Evolutionary conservation across 2,329 filamentous ascomycete species (phyloP).

Genomic region (Lachnellula willkommii): DNA sequence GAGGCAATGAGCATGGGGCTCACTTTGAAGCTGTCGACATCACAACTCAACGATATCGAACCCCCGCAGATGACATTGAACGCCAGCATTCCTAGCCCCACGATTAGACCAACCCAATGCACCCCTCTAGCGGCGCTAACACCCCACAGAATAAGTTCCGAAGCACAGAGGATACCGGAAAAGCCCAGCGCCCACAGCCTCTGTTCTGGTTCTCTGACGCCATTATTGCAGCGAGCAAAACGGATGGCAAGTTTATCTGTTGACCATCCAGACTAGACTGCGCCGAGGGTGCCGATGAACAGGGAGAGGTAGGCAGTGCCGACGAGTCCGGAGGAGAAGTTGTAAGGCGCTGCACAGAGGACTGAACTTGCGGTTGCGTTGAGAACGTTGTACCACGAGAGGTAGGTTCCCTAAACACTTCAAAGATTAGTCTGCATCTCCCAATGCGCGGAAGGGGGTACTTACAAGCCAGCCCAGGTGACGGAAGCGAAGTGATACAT

Average conservation of each 20-base stretch:
- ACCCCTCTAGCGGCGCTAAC: slow-evolving; percentile 42
- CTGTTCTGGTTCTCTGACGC: slow-evolving; percentile 28
- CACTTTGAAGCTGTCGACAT: slow-evolving; percentile 40
- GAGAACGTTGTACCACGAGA: slow-evolving; percentile 35
- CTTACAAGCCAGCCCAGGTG: slow-evolving; percentile 22
- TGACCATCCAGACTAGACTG: slow-evolving; percentile 11
- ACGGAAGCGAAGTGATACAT: slow-evolving; percentile 29
- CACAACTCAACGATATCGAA: slow-evolving; percentile 38
- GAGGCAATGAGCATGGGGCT: not conserved
- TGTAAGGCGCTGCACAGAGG: slow-evolving; percentile 32
- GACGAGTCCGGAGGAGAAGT: slow-evolving; percentile 31
- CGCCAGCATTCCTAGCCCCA: slow-evolving; percentile 41
- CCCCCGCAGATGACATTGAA: slow-evolving; percentile 19
- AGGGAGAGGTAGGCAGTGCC: slow-evolving; percentile 31
- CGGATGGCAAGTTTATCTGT: slow-evolving; percentile 28
- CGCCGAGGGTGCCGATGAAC: slow-evolving; percentile 20
- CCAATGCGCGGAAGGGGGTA: not conserved
- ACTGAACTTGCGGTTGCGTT: slow-evolving; percentile 33
- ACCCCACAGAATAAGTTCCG: slow-evolving; percentile 42
- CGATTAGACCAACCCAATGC: slow-evolving; percentile 39
- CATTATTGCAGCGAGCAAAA: slow-evolving; percentile 36
- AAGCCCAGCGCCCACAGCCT: slow-evolving; percentile 25
- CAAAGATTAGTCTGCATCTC: not conserved
- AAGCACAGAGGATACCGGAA: slow-evolving; percentile 36
- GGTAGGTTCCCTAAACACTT: slow-evolving; percentile 29